A percentile compares a stretch with the other conserved stretches of the same genome.
Evolutionary conservation across 2,329 filamentous ascomycete species (phyloP).

Genomic region (Pochonia chlamydosporia): DNA sequence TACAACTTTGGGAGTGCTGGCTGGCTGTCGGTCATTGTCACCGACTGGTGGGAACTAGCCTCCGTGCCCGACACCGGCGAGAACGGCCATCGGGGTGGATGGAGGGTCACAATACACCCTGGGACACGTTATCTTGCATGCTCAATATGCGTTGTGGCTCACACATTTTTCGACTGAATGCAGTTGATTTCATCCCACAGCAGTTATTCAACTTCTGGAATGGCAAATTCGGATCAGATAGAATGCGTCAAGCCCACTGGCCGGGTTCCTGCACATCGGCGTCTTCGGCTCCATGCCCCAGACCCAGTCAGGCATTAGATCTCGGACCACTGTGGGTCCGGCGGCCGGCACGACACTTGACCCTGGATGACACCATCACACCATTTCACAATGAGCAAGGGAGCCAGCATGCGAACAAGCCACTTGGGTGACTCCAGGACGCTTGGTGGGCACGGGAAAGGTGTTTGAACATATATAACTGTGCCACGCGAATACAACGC

Average conservation of each 20-base stretch:
- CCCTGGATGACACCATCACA: conserved; percentile 13
- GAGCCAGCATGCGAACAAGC: too few relatives aligned
- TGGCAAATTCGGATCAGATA: background rate
- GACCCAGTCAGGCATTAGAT: conserved; percentile 2
- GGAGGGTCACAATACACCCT: background rate
- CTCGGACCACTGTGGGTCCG: conserved; percentile 2
- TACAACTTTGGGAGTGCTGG: background rate
- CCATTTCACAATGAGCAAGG: background rate
- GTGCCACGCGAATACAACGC: too few relatives aligned
- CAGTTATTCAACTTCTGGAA: background rate
- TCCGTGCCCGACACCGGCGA: background rate
- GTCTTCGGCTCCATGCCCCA: background rate
- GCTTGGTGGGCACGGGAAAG: too few relatives aligned
- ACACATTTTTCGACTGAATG: background rate
- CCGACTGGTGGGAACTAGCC: background rate
- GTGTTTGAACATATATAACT: too few relatives aligned
- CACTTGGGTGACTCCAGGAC: too few relatives aligned
- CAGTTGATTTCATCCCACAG: background rate
- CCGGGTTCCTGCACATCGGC: background rate
- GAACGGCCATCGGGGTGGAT: background rate
- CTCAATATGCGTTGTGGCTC: too few relatives aligned
- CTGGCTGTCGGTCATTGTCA: conserved; percentile 1
- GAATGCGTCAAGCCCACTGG: background rate
- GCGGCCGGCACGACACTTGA: conserved; percentile 9
- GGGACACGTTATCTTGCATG: too few relatives aligned